Conservation (phyloP, 192 early-diverging fungal species). For the Coemansia aciculifera region DNA sequence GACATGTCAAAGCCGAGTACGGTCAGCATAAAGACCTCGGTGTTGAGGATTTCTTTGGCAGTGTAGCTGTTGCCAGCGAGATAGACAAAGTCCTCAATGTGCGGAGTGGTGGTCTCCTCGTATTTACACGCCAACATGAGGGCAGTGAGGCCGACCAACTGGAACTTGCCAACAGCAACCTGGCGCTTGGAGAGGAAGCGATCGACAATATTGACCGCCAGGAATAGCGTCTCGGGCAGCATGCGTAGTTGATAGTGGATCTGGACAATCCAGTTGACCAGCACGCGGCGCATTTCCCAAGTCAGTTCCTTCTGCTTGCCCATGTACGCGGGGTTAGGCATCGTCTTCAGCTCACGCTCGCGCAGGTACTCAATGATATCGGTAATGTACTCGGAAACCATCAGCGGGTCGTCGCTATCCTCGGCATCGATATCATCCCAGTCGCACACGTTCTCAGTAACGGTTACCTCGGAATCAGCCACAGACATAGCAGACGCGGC, state of each 20-base stretch:
- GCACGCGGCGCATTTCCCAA: conserved; percentile 90
- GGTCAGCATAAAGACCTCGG: conserved; percentile 89
- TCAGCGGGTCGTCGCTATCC: conserved; percentile 80
- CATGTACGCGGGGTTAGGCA: conserved; percentile 85
- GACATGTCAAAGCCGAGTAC: conserved; percentile 84
- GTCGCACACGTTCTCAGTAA: conserved; percentile 18
- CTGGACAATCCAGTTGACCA: conserved; percentile 97
- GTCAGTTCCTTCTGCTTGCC: conserved; percentile 77
- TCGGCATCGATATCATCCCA: conserved; percentile 82
- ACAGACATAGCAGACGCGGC: background rate
- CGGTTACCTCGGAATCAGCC: background rate
- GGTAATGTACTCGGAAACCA: conserved; percentile 89
- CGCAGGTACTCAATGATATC: conserved; percentile 93
- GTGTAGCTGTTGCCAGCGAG: conserved; percentile 79
- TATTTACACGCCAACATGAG: conserved; percentile 94
- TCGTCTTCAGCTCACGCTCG: conserved; percentile 68
- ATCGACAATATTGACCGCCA: conserved; percentile 93
- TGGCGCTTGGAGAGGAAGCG: conserved; percentile 86
- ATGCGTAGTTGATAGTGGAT: conserved; percentile 88
- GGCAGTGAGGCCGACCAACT: conserved; percentile 89
- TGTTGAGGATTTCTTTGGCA: conserved; percentile 82
- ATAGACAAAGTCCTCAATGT: conserved; percentile 80
- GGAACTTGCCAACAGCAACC: conserved; percentile 86
- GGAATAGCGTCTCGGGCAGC: conserved; percentile 91
- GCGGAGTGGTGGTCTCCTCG: conserved; percentile 87